These are phyloP conservation scores for Trichocladium antarcticum DNA, from an alignment of 495 filamentous ascomycete genomes.

Conservation along the genomic window DNA sequence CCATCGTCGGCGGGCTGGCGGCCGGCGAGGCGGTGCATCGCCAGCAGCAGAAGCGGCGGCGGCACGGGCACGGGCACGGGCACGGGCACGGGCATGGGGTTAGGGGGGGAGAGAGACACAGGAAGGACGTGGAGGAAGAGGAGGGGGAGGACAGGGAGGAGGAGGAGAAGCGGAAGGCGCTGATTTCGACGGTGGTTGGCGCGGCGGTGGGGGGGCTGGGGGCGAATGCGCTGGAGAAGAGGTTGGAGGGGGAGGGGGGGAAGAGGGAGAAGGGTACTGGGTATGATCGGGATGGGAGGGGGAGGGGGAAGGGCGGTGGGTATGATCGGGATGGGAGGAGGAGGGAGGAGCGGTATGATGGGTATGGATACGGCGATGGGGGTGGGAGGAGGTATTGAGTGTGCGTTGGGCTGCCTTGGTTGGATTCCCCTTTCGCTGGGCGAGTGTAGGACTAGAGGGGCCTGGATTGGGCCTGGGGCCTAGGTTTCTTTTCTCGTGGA, in stretches of 20 bases:
- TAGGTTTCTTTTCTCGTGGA: too few species aligned
- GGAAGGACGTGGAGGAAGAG: conserved; percentile 1
- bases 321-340: not conserved
- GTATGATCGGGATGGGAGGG: not conserved
- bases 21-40: conserved; percentile 24
- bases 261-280: not conserved
- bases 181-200: conserved; percentile 35
- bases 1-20: conserved; percentile 36
- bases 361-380: not conserved
- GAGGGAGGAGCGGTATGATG: not conserved
- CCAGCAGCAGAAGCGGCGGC: conserved; percentile 8
- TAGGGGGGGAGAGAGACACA: not conserved
- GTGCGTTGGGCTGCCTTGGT: not conserved
- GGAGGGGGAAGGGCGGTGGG: not conserved
- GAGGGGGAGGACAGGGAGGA: not conserved
- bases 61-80: not conserved
- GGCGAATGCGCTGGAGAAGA: conserved; percentile 38
- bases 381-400: not conserved
- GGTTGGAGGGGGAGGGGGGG: conserved; percentile 20
- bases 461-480: too few species aligned
- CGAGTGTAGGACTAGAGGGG: too few species aligned
- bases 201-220: conserved; percentile 38
- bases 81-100: not conserved
- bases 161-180: not conserved
- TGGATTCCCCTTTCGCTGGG: too few species aligned